phyloP scores from a whole-genome alignment of 2,329 filamentous ascomycete species.

The Phialocephala sp. region DNA sequence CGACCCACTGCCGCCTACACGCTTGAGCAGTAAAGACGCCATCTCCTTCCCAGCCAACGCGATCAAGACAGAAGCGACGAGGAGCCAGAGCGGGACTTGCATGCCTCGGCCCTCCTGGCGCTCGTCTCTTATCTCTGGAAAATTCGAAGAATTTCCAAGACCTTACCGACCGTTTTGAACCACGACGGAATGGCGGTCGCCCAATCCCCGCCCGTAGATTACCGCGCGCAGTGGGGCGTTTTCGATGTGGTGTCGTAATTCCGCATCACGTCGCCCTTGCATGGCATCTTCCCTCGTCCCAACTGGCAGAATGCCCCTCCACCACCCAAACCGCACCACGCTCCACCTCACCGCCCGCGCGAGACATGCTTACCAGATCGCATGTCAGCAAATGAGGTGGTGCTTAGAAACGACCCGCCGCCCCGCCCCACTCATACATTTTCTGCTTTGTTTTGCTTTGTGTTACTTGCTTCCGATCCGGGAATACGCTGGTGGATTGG shows the following conservation, averaged over 20 bases:
- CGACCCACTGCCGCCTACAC: neutral
- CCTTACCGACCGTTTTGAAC: neutral
- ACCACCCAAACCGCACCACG: neutral
- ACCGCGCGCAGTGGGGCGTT: neutral
- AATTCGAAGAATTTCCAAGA: neutral
- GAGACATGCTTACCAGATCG: neutral
- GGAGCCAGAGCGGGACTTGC: conserved; percentile 29
- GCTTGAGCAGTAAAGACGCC: conserved; percentile 20
- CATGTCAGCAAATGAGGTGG: neutral
- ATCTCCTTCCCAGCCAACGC: conserved; percentile 27
- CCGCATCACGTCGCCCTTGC: neutral
- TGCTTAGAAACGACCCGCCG: neutral
- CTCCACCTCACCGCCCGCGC: neutral
- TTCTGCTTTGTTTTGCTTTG: too few species aligned
- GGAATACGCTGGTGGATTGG: neutral
- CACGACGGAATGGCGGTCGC: neutral
- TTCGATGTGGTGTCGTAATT: too few species aligned
- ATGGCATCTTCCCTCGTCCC: neutral
- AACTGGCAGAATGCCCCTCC: neutral
- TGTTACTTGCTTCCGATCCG: neutral
- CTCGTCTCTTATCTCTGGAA: neutral
- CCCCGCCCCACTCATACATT: too few species aligned
- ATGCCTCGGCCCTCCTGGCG: conserved; percentile 7
- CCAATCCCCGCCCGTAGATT: neutral
- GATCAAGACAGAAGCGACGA: conserved; percentile 16